phyloP scores from a whole-genome alignment of 1,284 basidiomycete species.

The Porogramme epimiltina region DNA sequence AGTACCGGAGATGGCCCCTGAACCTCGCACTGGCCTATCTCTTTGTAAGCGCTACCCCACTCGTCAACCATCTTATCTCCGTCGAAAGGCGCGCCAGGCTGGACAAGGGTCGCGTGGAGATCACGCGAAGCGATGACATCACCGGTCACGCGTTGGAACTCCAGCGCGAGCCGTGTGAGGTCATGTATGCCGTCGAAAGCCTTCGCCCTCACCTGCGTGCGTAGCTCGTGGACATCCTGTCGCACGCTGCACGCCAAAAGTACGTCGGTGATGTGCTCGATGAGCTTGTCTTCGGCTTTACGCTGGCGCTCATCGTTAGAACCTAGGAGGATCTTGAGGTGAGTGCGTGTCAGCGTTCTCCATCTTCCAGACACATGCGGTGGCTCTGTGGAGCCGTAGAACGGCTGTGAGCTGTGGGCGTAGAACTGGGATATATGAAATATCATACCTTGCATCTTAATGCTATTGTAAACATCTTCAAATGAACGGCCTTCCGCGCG shows the following conservation, averaged over 20 bases:
- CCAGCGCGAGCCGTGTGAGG: constrained; percentile 42
- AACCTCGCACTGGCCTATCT: not conserved
- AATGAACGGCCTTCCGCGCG: constrained; percentile 33
- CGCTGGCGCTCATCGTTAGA: constrained; percentile 31
- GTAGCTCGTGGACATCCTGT: constrained; percentile 38
- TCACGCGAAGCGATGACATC: constrained; percentile 52
- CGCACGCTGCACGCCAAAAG: constrained; percentile 45
- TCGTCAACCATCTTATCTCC: constrained; percentile 45
- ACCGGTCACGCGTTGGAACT: constrained; percentile 50
- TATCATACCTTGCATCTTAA: constrained; percentile 45
- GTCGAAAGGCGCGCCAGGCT: constrained; percentile 40
- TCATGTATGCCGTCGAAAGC: constrained; percentile 38
- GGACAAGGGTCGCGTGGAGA: constrained; percentile 31
- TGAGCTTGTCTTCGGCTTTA: constrained; percentile 37
- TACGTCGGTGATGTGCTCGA: constrained; percentile 42
- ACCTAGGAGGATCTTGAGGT: constrained; percentile 37
- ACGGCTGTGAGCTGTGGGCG: not conserved
- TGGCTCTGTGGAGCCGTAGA: constrained; percentile 38
- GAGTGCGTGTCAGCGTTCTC: constrained; percentile 50
- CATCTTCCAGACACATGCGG: constrained; percentile 54
- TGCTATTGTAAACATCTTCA: constrained; percentile 45
- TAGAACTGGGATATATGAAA: not conserved
- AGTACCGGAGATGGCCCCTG: too few species aligned
- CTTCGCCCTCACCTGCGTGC: constrained; percentile 25
- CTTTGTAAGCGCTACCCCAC: constrained; percentile 19